phyloP scores from a whole-genome alignment of 73 alveolate species.

The Loxodes magnus region DNA sequence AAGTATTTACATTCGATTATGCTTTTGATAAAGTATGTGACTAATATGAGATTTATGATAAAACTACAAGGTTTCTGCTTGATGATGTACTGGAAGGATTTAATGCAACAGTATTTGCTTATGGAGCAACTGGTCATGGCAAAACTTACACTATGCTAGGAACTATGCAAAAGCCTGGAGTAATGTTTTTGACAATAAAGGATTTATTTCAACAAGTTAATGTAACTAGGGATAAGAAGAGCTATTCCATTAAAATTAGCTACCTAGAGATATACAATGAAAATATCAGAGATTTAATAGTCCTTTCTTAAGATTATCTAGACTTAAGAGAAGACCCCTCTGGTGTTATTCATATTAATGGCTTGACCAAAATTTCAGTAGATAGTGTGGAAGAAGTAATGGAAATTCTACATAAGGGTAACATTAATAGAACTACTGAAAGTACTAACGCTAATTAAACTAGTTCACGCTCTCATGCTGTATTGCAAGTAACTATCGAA shows the following conservation, averaged over 20 bases:
- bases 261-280: slow-evolving; percentile 93
- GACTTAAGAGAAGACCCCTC: slow-evolving; percentile 44
- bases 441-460: slow-evolving; percentile 67
- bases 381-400: slow-evolving; percentile 53
- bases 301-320: slow-evolving; percentile 21
- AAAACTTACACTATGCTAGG: slow-evolving; percentile 63
- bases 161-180: neutral
- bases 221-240: slow-evolving; percentile 26
- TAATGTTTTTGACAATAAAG: neutral
- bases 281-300: slow-evolving; percentile 80
- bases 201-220: slow-evolving; percentile 14
- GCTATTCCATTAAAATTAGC: slow-evolving; percentile 70
- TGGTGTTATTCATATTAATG: slow-evolving; percentile 58
- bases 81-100: slow-evolving; percentile 83
- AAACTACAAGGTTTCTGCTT: slow-evolving; percentile 76
- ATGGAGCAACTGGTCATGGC: slow-evolving; percentile 65
- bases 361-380: slow-evolving; percentile 57
- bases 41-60: slow-evolving; percentile 74
- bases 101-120: slow-evolving; percentile 53
- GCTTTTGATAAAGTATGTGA: slow-evolving; percentile 84
- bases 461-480: slow-evolving; percentile 68
- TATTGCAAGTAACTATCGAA: slow-evolving; percentile 45
- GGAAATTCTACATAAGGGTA: slow-evolving; percentile 57
- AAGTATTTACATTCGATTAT: slow-evolving; percentile 91
- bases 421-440: slow-evolving; percentile 61